These are phyloP conservation scores for Rhododendron ovatum DNA, from an alignment of 148 eudicot species.

Conservation along the genomic window DNA sequence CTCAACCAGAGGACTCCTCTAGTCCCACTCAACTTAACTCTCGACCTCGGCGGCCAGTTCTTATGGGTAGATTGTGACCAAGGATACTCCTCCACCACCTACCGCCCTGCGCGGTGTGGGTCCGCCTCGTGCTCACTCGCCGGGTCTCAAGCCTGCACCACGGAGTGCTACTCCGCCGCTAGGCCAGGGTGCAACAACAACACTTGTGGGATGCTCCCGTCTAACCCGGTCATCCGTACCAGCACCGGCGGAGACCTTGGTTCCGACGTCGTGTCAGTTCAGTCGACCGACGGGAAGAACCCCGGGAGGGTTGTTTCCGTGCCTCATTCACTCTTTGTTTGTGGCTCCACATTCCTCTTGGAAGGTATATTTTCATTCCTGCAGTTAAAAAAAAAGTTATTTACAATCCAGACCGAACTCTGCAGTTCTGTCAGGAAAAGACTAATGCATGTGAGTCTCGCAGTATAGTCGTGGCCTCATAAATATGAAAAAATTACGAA, in stretches of 20 bases:
- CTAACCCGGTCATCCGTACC: conserved; percentile 21
- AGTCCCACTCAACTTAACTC: conserved; percentile 26
- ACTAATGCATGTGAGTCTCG: too few species aligned
- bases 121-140: conserved; percentile 50
- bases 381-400: too few species aligned
- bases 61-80: conserved; percentile 45
- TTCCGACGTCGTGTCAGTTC: conserved; percentile 26
- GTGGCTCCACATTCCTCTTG: conserved; percentile 22
- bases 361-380: conserved; percentile 8
- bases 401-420: too few species aligned
- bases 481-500: too few species aligned
- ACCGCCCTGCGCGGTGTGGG: conserved; percentile 43
- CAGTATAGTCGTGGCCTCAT: too few species aligned
- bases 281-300: conserved; percentile 38
- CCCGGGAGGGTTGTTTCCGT: conserved; percentile 17
- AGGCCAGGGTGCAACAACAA: conserved; percentile 26
- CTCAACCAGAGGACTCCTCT: conserved; percentile 51
- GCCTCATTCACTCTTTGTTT: conserved; percentile 26
- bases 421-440: too few species aligned
- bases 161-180: not conserved
- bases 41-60: conserved; percentile 46
- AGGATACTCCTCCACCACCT: conserved; percentile 32
- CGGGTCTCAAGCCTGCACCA: conserved; percentile 5
- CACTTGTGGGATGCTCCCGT: conserved; percentile 24
- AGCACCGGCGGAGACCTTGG: conserved; percentile 21